phyloP scores from a whole-genome alignment of 306 rosid genomes.

The Sicyos edulis region DNA sequence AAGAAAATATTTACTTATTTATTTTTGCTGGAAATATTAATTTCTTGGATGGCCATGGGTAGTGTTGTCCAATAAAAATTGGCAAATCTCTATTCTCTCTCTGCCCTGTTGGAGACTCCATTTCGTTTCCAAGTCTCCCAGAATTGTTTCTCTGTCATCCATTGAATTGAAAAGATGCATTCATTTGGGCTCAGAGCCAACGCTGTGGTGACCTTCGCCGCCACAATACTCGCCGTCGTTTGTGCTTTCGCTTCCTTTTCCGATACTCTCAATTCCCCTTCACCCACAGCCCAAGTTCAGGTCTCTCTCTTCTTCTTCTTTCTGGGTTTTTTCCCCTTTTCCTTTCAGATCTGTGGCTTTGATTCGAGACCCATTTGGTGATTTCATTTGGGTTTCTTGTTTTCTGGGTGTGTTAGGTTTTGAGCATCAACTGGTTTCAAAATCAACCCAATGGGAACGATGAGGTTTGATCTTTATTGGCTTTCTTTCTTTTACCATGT shows the following conservation, averaged over 20 bases:
- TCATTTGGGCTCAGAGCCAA: conserved; percentile 81
- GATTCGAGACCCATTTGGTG: conserved; percentile 5
- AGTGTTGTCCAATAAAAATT: conserved; percentile 36
- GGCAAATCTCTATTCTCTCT: conserved; percentile 2
- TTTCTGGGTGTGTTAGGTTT: conserved; percentile 38
- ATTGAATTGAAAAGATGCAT: conserved; percentile 47
- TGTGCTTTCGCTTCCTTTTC: conserved; percentile 72
- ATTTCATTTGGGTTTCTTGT: conserved; percentile 1
- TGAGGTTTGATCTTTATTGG: conserved; percentile 48
- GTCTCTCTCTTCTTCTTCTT: conserved; percentile 19
- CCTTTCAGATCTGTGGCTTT: conserved; percentile 31
- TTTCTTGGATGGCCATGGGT: no score
- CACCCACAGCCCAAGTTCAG: conserved; percentile 71
- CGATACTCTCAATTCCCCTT: conserved; percentile 60
- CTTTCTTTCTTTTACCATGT: background rate
- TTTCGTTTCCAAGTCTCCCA: conserved; percentile 12
- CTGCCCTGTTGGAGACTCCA: background rate
- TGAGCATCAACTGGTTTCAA: conserved; percentile 79
- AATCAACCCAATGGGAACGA: conserved; percentile 87
- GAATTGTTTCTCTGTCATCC: background rate
- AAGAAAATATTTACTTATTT: no score
- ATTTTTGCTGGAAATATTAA: no score
- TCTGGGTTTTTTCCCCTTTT: background rate
- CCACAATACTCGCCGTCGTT: conserved; percentile 74
- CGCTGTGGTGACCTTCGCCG: conserved; percentile 69